Evolutionary conservation across 371 early-diverging fungal genomes (phyloP).

Genomic region (Coemansia sp.): DNA sequence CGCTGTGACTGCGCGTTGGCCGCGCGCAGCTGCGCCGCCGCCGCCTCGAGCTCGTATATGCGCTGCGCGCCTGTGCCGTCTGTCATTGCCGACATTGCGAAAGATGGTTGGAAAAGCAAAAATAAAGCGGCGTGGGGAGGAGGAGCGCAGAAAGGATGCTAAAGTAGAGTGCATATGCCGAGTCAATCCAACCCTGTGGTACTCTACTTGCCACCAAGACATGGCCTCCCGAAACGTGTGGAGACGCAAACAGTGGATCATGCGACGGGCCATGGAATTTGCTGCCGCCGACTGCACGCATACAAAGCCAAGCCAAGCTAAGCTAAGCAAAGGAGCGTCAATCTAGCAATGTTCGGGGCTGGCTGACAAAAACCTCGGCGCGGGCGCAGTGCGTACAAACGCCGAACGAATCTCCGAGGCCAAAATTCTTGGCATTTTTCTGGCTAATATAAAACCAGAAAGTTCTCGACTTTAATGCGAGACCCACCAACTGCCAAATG

Average conservation of each 20-base stretch:
- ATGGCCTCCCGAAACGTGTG: no score
- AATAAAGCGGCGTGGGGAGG: not conserved
- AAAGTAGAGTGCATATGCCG: no score
- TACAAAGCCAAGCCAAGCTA: no score
- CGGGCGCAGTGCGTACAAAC: not conserved
- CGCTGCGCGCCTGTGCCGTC: constrained; percentile 12
- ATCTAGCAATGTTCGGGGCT: no score
- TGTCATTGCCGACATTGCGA: not conserved
- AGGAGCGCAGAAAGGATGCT: no score
- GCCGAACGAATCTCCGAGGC: not conserved
- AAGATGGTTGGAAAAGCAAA: not conserved
- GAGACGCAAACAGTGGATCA: no score
- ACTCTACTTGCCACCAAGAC: no score
- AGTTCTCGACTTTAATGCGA: not conserved
- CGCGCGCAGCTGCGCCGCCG: constrained; percentile 31
- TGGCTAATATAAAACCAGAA: not conserved
- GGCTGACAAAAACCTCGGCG: not conserved
- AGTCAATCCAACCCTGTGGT: no score
- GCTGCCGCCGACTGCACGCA: not conserved
- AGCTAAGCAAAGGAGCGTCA: no score
- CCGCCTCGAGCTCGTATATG: constrained; percentile 42
- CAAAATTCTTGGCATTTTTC: constrained; percentile 19
- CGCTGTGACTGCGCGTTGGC: constrained; percentile 16
- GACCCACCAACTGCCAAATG: not conserved
- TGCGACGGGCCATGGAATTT: not conserved